Evolutionary conservation across 345 rosid species (phyloP), one percentile per base, ranked within the genome.

Genomic region (Hypericum perforatum): DNA sequence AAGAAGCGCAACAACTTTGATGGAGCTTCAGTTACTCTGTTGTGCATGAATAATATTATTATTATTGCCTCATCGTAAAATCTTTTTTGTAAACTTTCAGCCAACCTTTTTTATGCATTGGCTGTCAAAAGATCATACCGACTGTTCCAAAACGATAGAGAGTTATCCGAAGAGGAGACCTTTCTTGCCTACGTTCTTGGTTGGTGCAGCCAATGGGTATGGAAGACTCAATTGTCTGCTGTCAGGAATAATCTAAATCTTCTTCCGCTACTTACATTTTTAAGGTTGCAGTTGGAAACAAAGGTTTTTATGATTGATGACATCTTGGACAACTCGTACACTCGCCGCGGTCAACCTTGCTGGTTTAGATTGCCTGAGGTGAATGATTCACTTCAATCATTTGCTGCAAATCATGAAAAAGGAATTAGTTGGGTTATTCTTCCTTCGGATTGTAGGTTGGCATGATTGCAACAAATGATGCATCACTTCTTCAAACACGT

Each of bases 201-300:
- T 59, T 88, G 96, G 96, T 88, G 94, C 37, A 69, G 84, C 45
- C 88, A 88, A 77, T 88, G 91, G 94, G 96, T 88, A 88, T 52
- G 57, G 47, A 22, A 1, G 32, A 22, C 32, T 22, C 32, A 22
- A 22, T 22, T 22, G 2, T 22, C 4, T 22, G 32, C 1, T 22
- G 4, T 4, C 32, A 22, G 32, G 32, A 22, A 22, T 22, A 22
- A 1, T 1, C 32, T 22, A 22, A 22, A 22, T 22, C 32, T 22
- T 22, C 4, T 4, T 22, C 32, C 32, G 1, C 32, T 1, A 22
- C 32, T 22, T 22, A n/a, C n/a, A n/a, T 22, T n/a, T 22, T 22
- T 22, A 22, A 9, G 49, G 12, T 46, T 46, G 22, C 16, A 46
- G 49, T 46, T 46, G 14, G 22, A 11, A 46, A 29, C 22, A 46